Percentiles rank a stretch among this genome's conserved stretches.
phyloP scores from a whole-genome alignment of 768 basidiomycete genomes.

The Mycena belliarum region DNA sequence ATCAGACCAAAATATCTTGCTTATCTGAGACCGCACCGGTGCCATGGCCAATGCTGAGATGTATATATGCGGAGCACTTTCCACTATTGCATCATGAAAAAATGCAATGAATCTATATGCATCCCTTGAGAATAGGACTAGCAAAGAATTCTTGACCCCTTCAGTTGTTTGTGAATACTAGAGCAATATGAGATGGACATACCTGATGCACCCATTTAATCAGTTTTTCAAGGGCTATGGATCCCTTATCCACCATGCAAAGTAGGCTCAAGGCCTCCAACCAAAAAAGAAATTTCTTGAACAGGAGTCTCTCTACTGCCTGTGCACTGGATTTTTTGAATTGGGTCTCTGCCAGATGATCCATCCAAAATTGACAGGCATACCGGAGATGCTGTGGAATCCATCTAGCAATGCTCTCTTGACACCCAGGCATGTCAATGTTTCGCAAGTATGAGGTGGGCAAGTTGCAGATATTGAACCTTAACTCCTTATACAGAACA shows the following conservation, averaged over 20 bases:
- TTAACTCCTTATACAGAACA: neutral
- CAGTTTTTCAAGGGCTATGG: too few relatives aligned
- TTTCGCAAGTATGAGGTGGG: slow-evolving; percentile 7
- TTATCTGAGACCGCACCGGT: neutral
- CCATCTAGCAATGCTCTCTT: neutral
- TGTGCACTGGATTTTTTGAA: too few relatives aligned
- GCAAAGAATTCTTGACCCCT: neutral
- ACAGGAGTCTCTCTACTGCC: slow-evolving; percentile 3
- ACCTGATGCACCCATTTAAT: too few relatives aligned
- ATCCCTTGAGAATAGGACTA: neutral
- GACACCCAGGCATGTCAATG: neutral
- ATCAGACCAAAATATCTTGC: neutral
- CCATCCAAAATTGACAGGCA: slow-evolving; percentile 15
- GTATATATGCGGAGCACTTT: neutral
- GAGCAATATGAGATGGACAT: too few relatives aligned
- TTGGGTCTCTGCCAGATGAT: neutral
- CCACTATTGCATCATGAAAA: too few relatives aligned
- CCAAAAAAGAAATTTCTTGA: slow-evolving; percentile 8
- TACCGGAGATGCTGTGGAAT: slow-evolving; percentile 10
- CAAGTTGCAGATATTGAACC: slow-evolving; percentile 10
- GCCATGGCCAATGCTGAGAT: neutral
- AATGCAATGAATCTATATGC: neutral
- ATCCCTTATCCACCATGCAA: neutral
- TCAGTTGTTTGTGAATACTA: neutral
- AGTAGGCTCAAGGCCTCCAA: neutral